These are phyloP conservation scores for Naegleria lovaniensis DNA, from an alignment of 208 protist species.

Conservation along the genomic window DNA sequence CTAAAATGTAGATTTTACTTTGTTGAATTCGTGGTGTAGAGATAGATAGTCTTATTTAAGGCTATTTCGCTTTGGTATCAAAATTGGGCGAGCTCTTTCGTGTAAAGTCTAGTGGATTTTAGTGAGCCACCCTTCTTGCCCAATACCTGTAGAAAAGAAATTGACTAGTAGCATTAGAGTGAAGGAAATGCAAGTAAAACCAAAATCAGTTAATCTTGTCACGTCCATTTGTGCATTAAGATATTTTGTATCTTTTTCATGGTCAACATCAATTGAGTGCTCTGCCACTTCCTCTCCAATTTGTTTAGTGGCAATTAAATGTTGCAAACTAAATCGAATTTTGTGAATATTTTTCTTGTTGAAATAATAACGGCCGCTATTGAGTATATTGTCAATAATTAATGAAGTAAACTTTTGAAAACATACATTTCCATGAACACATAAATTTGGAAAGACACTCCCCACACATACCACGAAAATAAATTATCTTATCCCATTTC, in stretches of 20 bases:
- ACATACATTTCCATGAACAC: conserved; percentile 17
- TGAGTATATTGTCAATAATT: no score
- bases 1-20: not conserved
- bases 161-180: not conserved
- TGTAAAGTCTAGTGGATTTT: not conserved
- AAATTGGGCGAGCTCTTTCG: not conserved
- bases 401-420: not conserved
- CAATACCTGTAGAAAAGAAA: not conserved
- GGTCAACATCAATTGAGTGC: not conserved
- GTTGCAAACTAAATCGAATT: not conserved
- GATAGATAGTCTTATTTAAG: not conserved
- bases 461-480: conserved; percentile 28
- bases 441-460: conserved; percentile 24
- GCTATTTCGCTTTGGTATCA: not conserved
- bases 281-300: not conserved
- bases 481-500: not conserved
- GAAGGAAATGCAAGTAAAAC: not conserved
- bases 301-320: not conserved
- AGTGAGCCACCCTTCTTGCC: not conserved
- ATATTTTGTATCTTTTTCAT: not conserved
- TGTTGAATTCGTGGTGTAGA: not conserved
- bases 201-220: not conserved
- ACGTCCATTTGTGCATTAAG: conserved; percentile 1
- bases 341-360: not conserved
- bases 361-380: not conserved